Base-by-base conservation (phyloP, 208 protist species). In the Angomonas deanei region DNA sequence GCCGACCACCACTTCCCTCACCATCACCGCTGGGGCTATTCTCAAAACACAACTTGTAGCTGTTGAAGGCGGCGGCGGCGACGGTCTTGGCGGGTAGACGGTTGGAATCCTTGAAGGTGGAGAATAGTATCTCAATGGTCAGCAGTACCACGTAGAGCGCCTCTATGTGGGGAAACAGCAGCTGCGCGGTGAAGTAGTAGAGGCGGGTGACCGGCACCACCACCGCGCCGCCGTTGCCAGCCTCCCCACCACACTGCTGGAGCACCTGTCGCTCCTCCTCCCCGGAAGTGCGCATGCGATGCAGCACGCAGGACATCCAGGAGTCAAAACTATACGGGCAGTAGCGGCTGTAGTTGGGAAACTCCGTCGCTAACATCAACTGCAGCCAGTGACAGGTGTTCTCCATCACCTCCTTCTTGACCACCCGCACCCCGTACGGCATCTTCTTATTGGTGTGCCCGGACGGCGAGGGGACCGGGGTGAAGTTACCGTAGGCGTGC, bases 241-340 rank as follows among this genome's bases (percentile, higher is more conserved):
- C 28, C 36, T 60, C 31, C 39, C 5, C 42, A 17, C 49, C 23
- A 23, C 8, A 1, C 24, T 50, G 17, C 27, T 17, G 54, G 31
- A 27, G 39, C 11, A 47, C 17, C 34, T 5, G 26, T 13, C 46
- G 34, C 27, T 19, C 34, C n/a, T 52, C 11, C 57, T 48, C 50
- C 5, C 50, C 21, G 32, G 48, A 46, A n/a, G 50, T 58, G 24
- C 78, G 68, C 33, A 93, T 53, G 34, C 75, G 78, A 15, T 26
- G 50, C 5, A 93, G 27, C 15, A 76, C 69, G 48, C 68, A 73
- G 42, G 78, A 58, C 61, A 93, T 68, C 90, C 90, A 96, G 28
- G 80, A 82, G 4, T 55, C 58, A 55, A 86, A 82, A 36, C 59
- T 77, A 24, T 74, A 74, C 2, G 86, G 90, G 4, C 70, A 74